Evolutionary conservation across 495 filamentous ascomycete species (phyloP).

Genomic region (Xylaria longipes): DNA sequence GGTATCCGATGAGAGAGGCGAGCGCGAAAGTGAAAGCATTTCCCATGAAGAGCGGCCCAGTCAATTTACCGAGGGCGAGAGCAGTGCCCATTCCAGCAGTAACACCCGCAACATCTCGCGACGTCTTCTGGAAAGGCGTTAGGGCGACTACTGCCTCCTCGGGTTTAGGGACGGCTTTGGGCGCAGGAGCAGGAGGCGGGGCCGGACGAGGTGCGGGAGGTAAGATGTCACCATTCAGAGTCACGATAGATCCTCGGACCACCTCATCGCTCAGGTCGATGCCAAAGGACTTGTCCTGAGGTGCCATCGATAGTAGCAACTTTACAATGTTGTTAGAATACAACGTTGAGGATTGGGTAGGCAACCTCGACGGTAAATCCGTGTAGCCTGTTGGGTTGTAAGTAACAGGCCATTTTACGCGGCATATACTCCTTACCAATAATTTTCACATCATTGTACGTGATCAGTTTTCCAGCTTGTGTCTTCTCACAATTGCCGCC

Average conservation of each 20-base stretch:
- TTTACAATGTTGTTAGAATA: slow-evolving; percentile 91
- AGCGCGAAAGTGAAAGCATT: slow-evolving; percentile 82
- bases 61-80: slow-evolving; percentile 75
- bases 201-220: slow-evolving; percentile 73
- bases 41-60: slow-evolving; percentile 79
- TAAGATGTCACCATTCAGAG: slow-evolving; percentile 72
- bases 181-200: slow-evolving; percentile 67
- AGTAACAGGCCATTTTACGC: neutral
- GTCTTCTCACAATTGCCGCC: slow-evolving; percentile 84
- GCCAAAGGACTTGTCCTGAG: slow-evolving; percentile 74
- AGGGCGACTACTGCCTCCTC: slow-evolving; percentile 65
- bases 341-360: slow-evolving; percentile 80
- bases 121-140: slow-evolving; percentile 77
- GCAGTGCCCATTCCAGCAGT: slow-evolving; percentile 76
- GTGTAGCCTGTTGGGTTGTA: slow-evolving; percentile 67
- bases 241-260: slow-evolving; percentile 79
- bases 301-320: slow-evolving; percentile 77
- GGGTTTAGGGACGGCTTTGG: slow-evolving; percentile 57
- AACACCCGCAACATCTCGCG: slow-evolving; percentile 70
- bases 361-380: slow-evolving; percentile 78
- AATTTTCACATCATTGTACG: slow-evolving; percentile 76
- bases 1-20: slow-evolving; percentile 79
- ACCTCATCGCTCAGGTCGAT: slow-evolving; percentile 81
- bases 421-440: slow-evolving; percentile 61
- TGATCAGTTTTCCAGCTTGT: slow-evolving; percentile 67